Conservation (phyloP, 2,329 filamentous ascomycete genomes). For the Claviceps sp. region DNA sequence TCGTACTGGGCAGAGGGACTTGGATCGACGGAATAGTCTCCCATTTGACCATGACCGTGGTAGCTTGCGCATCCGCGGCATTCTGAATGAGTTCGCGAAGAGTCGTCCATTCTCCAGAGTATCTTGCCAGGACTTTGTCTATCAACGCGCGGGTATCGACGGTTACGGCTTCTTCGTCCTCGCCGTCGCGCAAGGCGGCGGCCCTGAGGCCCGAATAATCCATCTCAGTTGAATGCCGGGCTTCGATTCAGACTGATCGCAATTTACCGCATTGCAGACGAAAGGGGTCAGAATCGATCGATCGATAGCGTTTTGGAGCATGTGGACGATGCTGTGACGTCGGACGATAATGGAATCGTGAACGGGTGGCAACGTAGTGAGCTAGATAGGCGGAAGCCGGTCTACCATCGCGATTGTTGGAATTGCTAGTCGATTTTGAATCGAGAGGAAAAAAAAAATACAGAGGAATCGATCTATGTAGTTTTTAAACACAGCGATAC, state of each 20-base stretch:
- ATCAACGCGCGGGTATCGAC: constrained; percentile 95
- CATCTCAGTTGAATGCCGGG: constrained; percentile 32
- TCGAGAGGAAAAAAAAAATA: no score
- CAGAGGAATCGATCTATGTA: no score
- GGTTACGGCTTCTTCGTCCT: constrained; percentile 92
- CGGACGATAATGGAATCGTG: no score
- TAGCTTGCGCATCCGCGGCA: constrained; percentile 90
- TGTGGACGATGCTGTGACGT: background rate
- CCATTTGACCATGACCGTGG: constrained; percentile 79
- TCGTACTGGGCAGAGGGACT: constrained; percentile 53
- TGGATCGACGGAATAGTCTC: constrained; percentile 76
- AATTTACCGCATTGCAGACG: background rate
- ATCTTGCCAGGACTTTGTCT: constrained; percentile 91
- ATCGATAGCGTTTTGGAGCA: background rate
- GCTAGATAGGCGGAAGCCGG: background rate
- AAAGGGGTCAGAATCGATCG: background rate
- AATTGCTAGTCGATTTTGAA: no score
- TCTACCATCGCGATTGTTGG: background rate
- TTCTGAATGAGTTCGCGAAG: constrained; percentile 94
- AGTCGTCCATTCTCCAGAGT: constrained; percentile 88
- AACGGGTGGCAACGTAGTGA: background rate
- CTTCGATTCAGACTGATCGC: background rate
- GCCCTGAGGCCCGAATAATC: constrained; percentile 69
- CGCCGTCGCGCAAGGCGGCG: constrained; percentile 71
- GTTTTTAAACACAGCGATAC: no score